These are phyloP conservation scores for Ophiocordyceps polyrhachis-furcata DNA, from an alignment of 2,329 filamentous ascomycete genomes.

Conservation along the genomic window DNA sequence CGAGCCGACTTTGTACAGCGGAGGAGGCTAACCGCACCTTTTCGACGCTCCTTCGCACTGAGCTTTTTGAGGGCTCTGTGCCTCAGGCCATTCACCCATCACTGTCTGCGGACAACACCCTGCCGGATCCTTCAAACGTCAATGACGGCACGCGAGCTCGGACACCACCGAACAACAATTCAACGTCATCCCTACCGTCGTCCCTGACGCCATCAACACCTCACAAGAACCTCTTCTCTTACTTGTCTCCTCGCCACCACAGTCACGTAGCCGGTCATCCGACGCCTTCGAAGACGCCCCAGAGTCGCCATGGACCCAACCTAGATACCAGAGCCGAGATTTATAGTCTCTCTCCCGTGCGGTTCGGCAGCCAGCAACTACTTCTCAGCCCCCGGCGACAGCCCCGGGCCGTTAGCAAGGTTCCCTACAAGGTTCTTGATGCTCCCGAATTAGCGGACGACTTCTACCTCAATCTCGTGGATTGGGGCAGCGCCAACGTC, in stretches of 20 bases:
- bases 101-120: slow-evolving; percentile 38
- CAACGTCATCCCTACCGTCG: slow-evolving; percentile 45
- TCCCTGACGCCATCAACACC: slow-evolving; percentile 83
- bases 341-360: slow-evolving; percentile 87
- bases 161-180: slow-evolving; percentile 55
- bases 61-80: slow-evolving; percentile 81
- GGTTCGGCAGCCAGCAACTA: slow-evolving; percentile 84
- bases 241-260: slow-evolving; percentile 58
- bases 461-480: slow-evolving; percentile 92
- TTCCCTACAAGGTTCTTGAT: slow-evolving; percentile 94
- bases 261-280: slow-evolving; percentile 58
- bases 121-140: slow-evolving; percentile 27
- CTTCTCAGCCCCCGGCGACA: slow-evolving; percentile 78
- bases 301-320: slow-evolving; percentile 73
- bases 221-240: slow-evolving; percentile 92
- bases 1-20: slow-evolving; percentile 23
- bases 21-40: slow-evolving; percentile 93
- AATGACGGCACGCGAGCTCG: slow-evolving; percentile 53
- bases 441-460: slow-evolving; percentile 92
- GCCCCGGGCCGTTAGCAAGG: slow-evolving; percentile 79
- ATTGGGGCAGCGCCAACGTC: slow-evolving; percentile 93
- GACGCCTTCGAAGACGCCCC: slow-evolving; percentile 76
- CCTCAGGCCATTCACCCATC: slow-evolving; percentile 57
- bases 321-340: slow-evolving; percentile 80
- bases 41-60: slow-evolving; percentile 68